Base-by-base conservation (phyloP, 2,329 filamentous ascomycete species). In the Ophiostoma perfectum region DNA sequence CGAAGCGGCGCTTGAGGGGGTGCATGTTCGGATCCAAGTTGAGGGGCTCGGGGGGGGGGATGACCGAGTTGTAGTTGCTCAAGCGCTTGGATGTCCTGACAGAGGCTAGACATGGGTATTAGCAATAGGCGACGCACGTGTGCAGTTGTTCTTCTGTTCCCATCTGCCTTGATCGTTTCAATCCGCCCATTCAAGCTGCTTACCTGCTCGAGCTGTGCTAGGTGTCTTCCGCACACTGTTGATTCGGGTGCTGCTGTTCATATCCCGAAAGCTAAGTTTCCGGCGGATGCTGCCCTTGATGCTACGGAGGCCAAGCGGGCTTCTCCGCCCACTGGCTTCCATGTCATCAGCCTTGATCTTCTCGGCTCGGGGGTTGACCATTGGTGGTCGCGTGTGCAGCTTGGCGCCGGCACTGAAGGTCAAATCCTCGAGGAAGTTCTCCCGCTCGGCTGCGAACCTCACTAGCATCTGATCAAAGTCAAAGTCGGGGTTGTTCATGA, bases 51-150 rank as follows among this genome's bases (percentile, higher is more conserved):
- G 95, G 95, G 2, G 88, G 88, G 14, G 95, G 95, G 67, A 99
- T 98, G 66, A 99, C 95, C 0, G 95, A 97, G 78, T 98, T 98
- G 79, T 99, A 99, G 77, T 96, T 96, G 78, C 94, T 98, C 72
- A 98, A 81, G 74, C 95, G 88, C 79, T 88, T 95, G 49, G 93
- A 89, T 5, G 93, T 97, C 73, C 93, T 89, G 71, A 87, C 80
- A 63, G 85, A 87, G 70, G 84, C 85, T 86, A 27, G 49, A 62
- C 14, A 69, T n/a, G 72, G 49, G 49, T 55, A 72, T 72, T 72
- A 71, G 71, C 67, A 72, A 27, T 2, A 27, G 27, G 27, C 27
- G 27, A 27, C 27, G 27, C 27, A 27, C 27, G 27, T 27, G 27
- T 18, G 39, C 42, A 63, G 42, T 36, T 52, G 5, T 44, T 63